Evolutionary conservation across 306 rosid species (phyloP).

Genomic region (Cicer pinnatifidum): DNA sequence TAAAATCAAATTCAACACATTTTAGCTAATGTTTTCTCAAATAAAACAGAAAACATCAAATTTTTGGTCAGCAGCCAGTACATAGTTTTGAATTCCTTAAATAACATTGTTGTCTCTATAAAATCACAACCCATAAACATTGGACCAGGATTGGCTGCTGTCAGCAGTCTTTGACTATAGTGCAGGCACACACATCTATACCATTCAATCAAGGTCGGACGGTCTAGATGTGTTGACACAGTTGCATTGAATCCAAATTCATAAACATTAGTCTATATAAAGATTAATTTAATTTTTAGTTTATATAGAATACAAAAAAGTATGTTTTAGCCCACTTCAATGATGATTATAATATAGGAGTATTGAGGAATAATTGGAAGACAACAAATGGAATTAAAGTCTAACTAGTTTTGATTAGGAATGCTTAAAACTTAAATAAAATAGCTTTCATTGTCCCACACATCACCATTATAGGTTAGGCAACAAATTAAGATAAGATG

Average conservation of each 20-base stretch:
- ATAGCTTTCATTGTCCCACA: slow-evolving; percentile 35
- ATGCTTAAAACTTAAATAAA: slow-evolving; percentile 17
- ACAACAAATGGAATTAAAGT: neutral
- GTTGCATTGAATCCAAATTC: no score
- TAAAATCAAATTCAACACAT: slow-evolving; percentile 34
- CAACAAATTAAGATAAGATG: slow-evolving; percentile 34
- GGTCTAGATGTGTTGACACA: no score
- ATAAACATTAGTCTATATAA: neutral
- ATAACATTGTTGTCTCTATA: neutral
- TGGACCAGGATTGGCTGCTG: no score
- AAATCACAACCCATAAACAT: no score
- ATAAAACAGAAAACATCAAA: slow-evolving; percentile 14
- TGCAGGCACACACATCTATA: no score
- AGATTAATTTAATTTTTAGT: neutral
- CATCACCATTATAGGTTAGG: slow-evolving; percentile 41
- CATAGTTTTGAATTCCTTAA: neutral
- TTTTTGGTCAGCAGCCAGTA: neutral
- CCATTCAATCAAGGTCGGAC: no score
- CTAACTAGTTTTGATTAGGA: slow-evolving; percentile 20
- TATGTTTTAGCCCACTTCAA: no score
- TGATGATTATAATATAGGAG: neutral
- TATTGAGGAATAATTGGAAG: slow-evolving; percentile 11
- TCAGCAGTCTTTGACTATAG: no score
- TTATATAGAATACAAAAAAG: neutral
- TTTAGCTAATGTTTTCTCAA: slow-evolving; percentile 21